Evolutionary conservation across 2,329 filamentous ascomycete genomes (phyloP).

Genomic region (Ophiostoma piceae): DNA sequence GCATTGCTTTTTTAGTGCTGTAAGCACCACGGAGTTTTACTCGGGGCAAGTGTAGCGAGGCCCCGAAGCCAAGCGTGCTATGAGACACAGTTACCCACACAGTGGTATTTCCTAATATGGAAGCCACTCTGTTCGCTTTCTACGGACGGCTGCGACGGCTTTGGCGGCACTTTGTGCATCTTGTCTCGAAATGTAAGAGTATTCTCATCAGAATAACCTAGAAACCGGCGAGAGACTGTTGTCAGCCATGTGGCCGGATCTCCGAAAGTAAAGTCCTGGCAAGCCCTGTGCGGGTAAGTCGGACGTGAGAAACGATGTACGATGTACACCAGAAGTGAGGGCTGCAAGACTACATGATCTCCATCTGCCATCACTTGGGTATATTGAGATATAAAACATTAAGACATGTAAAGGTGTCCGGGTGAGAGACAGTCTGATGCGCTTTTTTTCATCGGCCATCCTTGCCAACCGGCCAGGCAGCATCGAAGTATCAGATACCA

Average conservation of each 20-base stretch:
- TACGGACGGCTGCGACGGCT: background rate
- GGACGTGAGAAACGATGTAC: background rate
- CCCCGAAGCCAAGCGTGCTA: slow-evolving; percentile 14
- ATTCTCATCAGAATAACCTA: background rate
- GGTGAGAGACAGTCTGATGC: background rate
- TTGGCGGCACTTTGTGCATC: background rate
- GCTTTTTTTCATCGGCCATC: background rate
- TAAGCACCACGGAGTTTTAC: slow-evolving; percentile 21
- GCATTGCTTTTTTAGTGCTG: background rate
- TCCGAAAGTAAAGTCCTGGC: background rate
- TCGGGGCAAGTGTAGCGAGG: slow-evolving; percentile 24
- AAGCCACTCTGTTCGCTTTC: background rate
- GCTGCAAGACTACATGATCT: background rate
- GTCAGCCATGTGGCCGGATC: background rate
- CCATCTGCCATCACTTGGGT: background rate
- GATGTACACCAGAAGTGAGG: background rate
- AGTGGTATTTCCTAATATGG: background rate
- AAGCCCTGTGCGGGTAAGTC: background rate
- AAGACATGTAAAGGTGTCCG: background rate
- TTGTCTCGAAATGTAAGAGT: background rate
- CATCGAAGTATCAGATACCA: background rate
- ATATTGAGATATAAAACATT: background rate
- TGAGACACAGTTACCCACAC: background rate
- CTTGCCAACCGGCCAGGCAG: background rate
- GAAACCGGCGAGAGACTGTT: background rate